Evolutionary conservation across 2,329 filamentous ascomycete species (phyloP), one percentile per base, ranked within the genome.

Genomic region (Chalaropsis ovoidea): DNA sequence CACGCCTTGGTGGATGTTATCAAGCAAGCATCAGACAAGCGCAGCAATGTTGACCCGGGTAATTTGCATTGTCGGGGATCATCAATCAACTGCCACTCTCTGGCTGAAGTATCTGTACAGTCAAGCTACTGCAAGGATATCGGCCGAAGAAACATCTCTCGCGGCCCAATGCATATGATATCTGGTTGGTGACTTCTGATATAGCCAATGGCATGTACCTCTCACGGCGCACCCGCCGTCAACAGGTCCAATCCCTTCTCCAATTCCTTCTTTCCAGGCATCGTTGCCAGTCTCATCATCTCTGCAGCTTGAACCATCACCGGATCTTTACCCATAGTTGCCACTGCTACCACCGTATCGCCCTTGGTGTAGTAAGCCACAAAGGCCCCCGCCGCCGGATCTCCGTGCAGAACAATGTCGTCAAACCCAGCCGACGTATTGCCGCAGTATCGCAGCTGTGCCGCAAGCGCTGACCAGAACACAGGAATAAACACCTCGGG

Each of bases 401-500:
- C 83, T 13, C 93, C 93, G 62, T 88, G 82, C 11, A 99, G 71
- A 0, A 97, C 81, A 3, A 96, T 72, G 70, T 95, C 91, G 73
- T 99, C 94, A 78, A 84, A 97, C 0, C 93, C 93, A 64, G 84
- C 82, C 0, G 69, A 71, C 0, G 92, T 90, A 77, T 93, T 94
- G 13, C 94, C 94, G 72, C 91, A 96, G 79, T 99, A 99, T 58
- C 94, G 84, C 71, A 99, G 76, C 77, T 99, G 94, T 5, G 86
- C 82, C 4, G 92, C 90, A 4, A 99, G 78, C 0, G 94, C 94
- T 1, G 90, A 96, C 94, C 94, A 99, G 79, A 99, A 99, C 62
- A 99, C 83, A 0, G 94, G 94, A 67, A 94, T 93, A 76, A 96
- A 96, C 1, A 83, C 79, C 31, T 41, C 45, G 1, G 65, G 63